phyloP scores from a whole-genome alignment of 345 rosid species.

The Populus tremula region DNA sequence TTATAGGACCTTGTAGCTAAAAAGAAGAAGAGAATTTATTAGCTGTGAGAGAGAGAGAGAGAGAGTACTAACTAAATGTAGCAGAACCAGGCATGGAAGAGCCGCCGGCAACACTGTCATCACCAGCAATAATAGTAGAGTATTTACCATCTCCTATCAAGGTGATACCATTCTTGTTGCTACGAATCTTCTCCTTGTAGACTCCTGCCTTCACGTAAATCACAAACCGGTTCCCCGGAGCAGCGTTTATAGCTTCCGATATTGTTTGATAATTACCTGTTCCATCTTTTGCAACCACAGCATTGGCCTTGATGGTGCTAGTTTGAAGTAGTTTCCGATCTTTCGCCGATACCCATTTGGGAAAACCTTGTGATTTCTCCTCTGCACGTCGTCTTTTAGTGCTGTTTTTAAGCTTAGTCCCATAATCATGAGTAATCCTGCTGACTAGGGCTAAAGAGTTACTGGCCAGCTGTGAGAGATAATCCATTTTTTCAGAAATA shows the following conservation, averaged over 20 bases:
- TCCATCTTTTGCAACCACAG: slow-evolving; percentile 79
- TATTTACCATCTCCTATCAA: slow-evolving; percentile 87
- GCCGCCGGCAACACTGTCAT: slow-evolving; percentile 54
- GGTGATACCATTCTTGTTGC: slow-evolving; percentile 53
- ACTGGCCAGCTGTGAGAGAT: slow-evolving; percentile 52
- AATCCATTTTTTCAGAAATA: slow-evolving; percentile 55
- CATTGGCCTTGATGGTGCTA: slow-evolving; percentile 36
- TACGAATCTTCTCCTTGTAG: slow-evolving; percentile 63
- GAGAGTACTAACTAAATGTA: slow-evolving; percentile 54
- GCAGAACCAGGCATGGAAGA: slow-evolving; percentile 59
- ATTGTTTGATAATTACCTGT: slow-evolving; percentile 62
- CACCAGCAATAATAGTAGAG: slow-evolving; percentile 50
- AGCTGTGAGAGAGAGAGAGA: not conserved
- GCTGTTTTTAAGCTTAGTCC: not conserved
- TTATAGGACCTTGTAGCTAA: not conserved
- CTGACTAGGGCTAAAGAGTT: slow-evolving; percentile 59
- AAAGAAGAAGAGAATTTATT: not conserved
- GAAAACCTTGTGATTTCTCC: slow-evolving; percentile 23
- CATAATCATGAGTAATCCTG: slow-evolving; percentile 13
- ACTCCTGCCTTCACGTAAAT: slow-evolving; percentile 78
- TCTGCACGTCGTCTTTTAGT: slow-evolving; percentile 7
- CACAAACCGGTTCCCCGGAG: slow-evolving; percentile 60
- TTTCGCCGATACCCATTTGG: slow-evolving; percentile 51
- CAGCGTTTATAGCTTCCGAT: slow-evolving; percentile 60
- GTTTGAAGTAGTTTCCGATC: slow-evolving; percentile 48